Conservation (phyloP, 2,329 filamentous ascomycete genomes). For the Penicillium rolfsii region DNA sequence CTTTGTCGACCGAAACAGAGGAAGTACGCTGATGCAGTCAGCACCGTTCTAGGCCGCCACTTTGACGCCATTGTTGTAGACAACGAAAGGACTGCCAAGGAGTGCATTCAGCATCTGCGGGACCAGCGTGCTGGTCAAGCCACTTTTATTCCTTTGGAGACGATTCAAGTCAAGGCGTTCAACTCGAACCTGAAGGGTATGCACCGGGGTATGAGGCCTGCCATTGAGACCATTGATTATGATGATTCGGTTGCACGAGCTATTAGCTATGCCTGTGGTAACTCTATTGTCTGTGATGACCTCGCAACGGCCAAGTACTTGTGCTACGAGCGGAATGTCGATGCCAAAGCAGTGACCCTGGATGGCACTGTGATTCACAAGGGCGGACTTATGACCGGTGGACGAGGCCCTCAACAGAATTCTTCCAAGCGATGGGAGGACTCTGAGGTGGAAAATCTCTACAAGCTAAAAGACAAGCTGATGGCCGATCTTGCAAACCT, state of each 20-base stretch:
- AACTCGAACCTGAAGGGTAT: slow-evolving; percentile 91
- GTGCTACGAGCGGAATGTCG: slow-evolving; percentile 80
- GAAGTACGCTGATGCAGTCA: slow-evolving; percentile 91
- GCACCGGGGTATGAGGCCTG: slow-evolving; percentile 78
- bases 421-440: slow-evolving; percentile 82
- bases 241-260: slow-evolving; percentile 85
- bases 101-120: slow-evolving; percentile 92
- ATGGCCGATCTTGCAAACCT: slow-evolving; percentile 77
- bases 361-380: slow-evolving; percentile 98
- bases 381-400: slow-evolving; percentile 94
- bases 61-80: slow-evolving; percentile 96
- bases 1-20: slow-evolving; percentile 96
- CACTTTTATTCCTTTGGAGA: slow-evolving; percentile 95
- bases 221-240: slow-evolving; percentile 95
- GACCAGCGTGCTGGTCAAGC: slow-evolving; percentile 84
- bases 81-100: slow-evolving; percentile 88
- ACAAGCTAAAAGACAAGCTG: slow-evolving; percentile 73
- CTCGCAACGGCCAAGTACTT: slow-evolving; percentile 85
- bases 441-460: slow-evolving; percentile 82
- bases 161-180: slow-evolving; percentile 90
- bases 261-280: slow-evolving; percentile 92
- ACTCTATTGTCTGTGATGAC: slow-evolving; percentile 90
- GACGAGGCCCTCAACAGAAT: slow-evolving; percentile 75
- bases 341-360: slow-evolving; percentile 90
- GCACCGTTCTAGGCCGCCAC: slow-evolving; percentile 86